Evolutionary conservation across 1,139 yeast genomes (phyloP).

Genomic region (Kluyveromyces sp.): DNA sequence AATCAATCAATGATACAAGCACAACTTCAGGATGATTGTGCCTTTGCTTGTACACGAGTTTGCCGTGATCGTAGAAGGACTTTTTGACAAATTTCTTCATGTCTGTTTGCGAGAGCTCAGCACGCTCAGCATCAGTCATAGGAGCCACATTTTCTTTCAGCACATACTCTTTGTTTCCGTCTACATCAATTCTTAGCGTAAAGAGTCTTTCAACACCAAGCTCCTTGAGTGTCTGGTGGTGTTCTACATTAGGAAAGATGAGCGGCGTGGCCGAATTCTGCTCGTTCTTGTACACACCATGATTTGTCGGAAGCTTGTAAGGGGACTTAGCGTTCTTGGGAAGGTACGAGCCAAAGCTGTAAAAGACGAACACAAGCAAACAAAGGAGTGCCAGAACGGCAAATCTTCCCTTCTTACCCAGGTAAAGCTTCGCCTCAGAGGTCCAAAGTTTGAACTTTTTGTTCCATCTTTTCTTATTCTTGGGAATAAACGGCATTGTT

Average conservation of each 20-base stretch:
- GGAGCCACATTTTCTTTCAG: conserved; percentile 42
- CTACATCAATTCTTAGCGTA: conserved; percentile 37
- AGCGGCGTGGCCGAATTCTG: conserved; percentile 44
- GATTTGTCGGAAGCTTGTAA: conserved; percentile 28
- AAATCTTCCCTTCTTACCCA: neutral
- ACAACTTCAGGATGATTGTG: conserved; percentile 58
- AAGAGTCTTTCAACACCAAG: conserved; percentile 48
- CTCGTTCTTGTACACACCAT: conserved; percentile 38
- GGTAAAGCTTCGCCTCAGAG: neutral
- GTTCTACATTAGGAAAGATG: conserved; percentile 64
- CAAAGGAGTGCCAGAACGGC: conserved; percentile 10
- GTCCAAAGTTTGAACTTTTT: conserved; percentile 2
- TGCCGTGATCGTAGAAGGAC: conserved; percentile 59
- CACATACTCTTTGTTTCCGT: conserved; percentile 39
- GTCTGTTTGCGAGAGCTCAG: conserved; percentile 32
- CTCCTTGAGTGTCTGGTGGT: conserved; percentile 52
- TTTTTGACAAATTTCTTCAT: conserved; percentile 42
- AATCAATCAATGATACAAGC: conserved; percentile 76
- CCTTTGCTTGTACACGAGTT: conserved; percentile 42
- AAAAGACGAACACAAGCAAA: conserved; percentile 12
- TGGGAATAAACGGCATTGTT: conserved; percentile 7
- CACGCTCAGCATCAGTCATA: conserved; percentile 34
- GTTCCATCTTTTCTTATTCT: conserved; percentile 6
- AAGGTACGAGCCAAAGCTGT: conserved; percentile 4
- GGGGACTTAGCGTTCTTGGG: neutral